These are phyloP conservation scores for Wallacemonas sp. DNA, from an alignment of 208 protist genomes.

Conservation along the genomic window DNA sequence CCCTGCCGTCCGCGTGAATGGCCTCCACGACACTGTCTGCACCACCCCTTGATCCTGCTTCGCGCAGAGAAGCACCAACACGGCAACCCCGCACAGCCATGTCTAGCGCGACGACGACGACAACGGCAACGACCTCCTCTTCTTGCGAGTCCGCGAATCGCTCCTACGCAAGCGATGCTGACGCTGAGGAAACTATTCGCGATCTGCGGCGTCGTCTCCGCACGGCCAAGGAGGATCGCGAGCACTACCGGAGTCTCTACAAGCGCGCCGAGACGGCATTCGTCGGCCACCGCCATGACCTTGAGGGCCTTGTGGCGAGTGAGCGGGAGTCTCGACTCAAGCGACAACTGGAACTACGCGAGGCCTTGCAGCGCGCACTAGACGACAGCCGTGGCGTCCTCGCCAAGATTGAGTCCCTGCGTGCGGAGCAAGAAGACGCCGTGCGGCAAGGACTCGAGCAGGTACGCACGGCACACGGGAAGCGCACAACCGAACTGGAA, in stretches of 20 bases:
- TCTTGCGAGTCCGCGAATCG: neutral
- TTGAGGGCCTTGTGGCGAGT: constrained; percentile 64
- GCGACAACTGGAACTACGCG: constrained; percentile 55
- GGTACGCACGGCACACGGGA: neutral
- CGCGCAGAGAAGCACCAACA: too few relatives aligned
- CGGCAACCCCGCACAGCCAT: too few relatives aligned
- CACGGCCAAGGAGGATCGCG: constrained; percentile 50
- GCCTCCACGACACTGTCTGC: neutral
- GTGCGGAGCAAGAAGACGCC: neutral
- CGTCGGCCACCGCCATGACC: constrained; percentile 65
- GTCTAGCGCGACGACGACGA: neutral
- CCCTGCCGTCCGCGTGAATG: neutral
- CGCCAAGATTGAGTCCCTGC: constrained; percentile 8
- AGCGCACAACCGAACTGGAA: neutral
- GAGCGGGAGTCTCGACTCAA: constrained; percentile 53
- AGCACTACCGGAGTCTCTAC: constrained; percentile 42
- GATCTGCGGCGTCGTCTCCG: constrained; percentile 43
- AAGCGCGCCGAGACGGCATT: constrained; percentile 41
- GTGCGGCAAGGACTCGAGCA: neutral
- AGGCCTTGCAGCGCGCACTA: constrained; percentile 30
- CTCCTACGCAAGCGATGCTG: neutral
- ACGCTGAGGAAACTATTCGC: constrained; percentile 29
- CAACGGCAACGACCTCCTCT: neutral
- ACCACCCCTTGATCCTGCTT: too few relatives aligned
- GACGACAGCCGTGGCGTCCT: neutral